phyloP scores from a whole-genome alignment of 257 asterid genomes.

The Jaltomata sinuosa region DNA sequence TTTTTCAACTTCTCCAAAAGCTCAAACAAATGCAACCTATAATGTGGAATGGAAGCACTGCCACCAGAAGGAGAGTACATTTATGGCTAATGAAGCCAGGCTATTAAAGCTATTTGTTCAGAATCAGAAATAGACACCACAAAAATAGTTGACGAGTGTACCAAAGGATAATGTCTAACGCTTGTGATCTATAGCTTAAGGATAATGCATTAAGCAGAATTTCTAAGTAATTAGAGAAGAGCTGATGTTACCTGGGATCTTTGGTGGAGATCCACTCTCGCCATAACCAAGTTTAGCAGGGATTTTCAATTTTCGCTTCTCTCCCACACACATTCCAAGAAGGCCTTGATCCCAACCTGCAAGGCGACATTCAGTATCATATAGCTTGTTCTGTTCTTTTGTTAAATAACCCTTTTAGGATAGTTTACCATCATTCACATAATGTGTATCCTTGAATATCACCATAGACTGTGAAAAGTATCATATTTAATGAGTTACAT shows the following conservation, averaged over 20 bases:
- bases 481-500: neutral
- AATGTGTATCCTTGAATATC: neutral
- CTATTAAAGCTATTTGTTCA: neutral
- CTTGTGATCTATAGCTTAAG: neutral
- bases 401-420: neutral
- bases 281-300: conserved; percentile 98
- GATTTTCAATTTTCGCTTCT: conserved; percentile 85
- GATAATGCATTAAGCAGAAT: neutral
- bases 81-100: neutral
- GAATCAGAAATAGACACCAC: neutral
- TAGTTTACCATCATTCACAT: neutral
- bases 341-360: conserved; percentile 99
- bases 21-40: neutral
- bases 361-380: conserved; percentile 4
- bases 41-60: neutral
- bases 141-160: neutral
- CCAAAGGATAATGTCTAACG: neutral
- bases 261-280: conserved; percentile 93
- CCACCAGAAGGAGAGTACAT: neutral
- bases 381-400: neutral
- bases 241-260: conserved; percentile 67
- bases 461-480: neutral
- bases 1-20: neutral
- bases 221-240: neutral
- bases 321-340: conserved; percentile 91